Evolutionary conservation across 2,329 filamentous ascomycete genomes (phyloP).

Genomic region (Pestalotiopsis sp.): DNA sequence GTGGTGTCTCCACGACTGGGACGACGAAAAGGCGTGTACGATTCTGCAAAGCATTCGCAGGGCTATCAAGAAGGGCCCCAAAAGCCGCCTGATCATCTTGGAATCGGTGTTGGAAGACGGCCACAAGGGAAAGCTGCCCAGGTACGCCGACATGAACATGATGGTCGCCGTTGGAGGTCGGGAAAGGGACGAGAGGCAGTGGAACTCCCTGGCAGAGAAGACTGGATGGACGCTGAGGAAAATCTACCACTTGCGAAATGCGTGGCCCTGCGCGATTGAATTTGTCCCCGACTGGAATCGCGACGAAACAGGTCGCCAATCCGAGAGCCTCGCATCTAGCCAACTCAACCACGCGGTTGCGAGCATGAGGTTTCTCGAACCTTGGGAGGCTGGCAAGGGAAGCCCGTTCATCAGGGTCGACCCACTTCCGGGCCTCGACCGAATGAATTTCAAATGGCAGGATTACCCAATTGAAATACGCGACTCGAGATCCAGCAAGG

Average conservation of each 20-base stretch:
- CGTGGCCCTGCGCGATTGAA: slow-evolving; percentile 26
- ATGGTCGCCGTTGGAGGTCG: slow-evolving; percentile 36
- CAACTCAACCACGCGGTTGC: no score
- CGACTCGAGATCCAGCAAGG: slow-evolving; percentile 14
- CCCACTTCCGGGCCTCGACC: neutral
- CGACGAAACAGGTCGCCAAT: no score
- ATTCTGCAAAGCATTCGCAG: slow-evolving; percentile 33
- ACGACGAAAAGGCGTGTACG: slow-evolving; percentile 30
- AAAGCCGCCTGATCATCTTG: slow-evolving; percentile 37
- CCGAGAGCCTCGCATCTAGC: no score
- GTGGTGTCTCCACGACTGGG: slow-evolving; percentile 46
- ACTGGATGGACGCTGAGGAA: slow-evolving; percentile 31
- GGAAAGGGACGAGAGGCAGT: slow-evolving; percentile 34
- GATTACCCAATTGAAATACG: neutral
- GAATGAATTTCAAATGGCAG: neutral
- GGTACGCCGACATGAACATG: slow-evolving; percentile 45
- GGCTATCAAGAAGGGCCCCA: slow-evolving; percentile 27
- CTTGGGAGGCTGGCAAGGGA: neutral
- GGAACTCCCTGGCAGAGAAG: slow-evolving; percentile 28
- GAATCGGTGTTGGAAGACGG: slow-evolving; percentile 38
- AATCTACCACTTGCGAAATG: slow-evolving; percentile 22
- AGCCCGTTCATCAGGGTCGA: neutral
- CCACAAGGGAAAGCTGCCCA: slow-evolving; percentile 29
- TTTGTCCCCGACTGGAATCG: neutral
- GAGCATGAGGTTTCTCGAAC: neutral